Conservation (phyloP, 1,139 yeast species). For the Lodderomyces jiufengensis region DNA sequence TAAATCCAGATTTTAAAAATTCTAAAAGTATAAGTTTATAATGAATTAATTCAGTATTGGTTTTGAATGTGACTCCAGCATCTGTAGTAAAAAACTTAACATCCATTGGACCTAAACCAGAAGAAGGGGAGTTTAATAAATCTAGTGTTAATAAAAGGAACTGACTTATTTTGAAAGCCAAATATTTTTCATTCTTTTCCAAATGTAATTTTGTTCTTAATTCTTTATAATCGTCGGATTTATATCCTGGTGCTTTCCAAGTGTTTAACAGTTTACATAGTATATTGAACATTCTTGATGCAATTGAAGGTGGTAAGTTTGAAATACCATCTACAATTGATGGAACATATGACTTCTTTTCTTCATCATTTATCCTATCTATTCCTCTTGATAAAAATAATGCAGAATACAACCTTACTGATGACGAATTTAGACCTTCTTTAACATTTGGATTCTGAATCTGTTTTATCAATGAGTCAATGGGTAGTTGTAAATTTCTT, state of each 20-base stretch:
- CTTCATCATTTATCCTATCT: conserved; percentile 41
- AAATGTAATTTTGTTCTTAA: conserved; percentile 29
- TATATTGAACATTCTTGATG: conserved; percentile 61
- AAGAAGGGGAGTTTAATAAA: conserved; percentile 1
- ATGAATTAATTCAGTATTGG: conserved; percentile 40
- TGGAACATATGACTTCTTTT: conserved; percentile 43
- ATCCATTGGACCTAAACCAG: conserved; percentile 56
- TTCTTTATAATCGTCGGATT: conserved; percentile 39
- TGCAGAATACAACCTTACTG: conserved; percentile 63
- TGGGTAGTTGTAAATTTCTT: conserved; percentile 56
- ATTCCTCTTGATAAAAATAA: conserved; percentile 66
- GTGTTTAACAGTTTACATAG: conserved; percentile 50
- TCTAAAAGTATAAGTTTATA: conserved; percentile 41
- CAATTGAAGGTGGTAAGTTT: conserved; percentile 29
- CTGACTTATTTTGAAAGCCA: conserved; percentile 47
- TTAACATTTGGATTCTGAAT: conserved; percentile 49
- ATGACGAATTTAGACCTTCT: conserved; percentile 39
- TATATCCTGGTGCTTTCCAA: conserved; percentile 51
- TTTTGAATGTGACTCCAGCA: conserved; percentile 60
- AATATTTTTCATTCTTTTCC: conserved; percentile 34
- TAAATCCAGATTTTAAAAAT: conserved; percentile 38
- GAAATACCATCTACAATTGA: conserved; percentile 46
- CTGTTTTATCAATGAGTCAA: conserved; percentile 58
- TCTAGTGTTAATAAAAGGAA: conserved; percentile 57
- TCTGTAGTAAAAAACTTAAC: conserved; percentile 59